Conservation (phyloP, 345 rosid species). For the Acer saccharum region DNA sequence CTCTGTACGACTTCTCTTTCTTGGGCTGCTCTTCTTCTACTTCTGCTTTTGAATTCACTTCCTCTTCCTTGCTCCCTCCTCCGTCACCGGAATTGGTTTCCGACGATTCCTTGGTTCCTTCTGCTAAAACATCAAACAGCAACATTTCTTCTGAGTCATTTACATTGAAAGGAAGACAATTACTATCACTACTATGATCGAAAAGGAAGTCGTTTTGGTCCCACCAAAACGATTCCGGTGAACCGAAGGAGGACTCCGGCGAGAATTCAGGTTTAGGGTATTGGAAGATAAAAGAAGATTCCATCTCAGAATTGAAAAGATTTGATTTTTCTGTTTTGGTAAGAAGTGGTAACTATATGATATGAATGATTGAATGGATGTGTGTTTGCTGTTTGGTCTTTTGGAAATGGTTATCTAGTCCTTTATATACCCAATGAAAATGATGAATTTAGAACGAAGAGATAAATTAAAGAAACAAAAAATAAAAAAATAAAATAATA, state of each 20-base stretch:
- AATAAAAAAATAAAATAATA: not conserved
- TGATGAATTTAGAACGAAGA: not conserved
- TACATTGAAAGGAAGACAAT: slow-evolving; percentile 35
- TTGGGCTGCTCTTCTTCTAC: not conserved
- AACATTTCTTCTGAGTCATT: slow-evolving; percentile 48
- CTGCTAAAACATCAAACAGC: slow-evolving; percentile 37
- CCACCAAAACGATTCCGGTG: slow-evolving; percentile 49
- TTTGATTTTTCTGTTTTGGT: not conserved
- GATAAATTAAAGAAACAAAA: not conserved
- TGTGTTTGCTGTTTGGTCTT: not conserved
- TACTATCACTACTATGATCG: slow-evolving; percentile 32
- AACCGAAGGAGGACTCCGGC: slow-evolving; percentile 37
- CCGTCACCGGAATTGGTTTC: slow-evolving; percentile 35
- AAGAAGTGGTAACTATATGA: not conserved
- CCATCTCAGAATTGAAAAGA: slow-evolving; percentile 25
- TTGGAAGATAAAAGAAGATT: slow-evolving; percentile 29
- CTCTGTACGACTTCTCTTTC: slow-evolving; percentile 52
- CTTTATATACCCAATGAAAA: not conserved
- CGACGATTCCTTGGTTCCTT: slow-evolving; percentile 36
- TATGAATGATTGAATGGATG: not conserved
- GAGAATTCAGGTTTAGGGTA: slow-evolving; percentile 31
- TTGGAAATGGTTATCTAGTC: not conserved
- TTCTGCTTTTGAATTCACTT: slow-evolving; percentile 28
- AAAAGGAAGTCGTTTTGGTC: slow-evolving; percentile 27
- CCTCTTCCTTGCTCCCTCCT: slow-evolving; percentile 39